Evolutionary conservation across 2,329 filamentous ascomycete genomes (phyloP), one percentile per base, ranked within the genome.

Genomic region (Penicillium sp.): DNA sequence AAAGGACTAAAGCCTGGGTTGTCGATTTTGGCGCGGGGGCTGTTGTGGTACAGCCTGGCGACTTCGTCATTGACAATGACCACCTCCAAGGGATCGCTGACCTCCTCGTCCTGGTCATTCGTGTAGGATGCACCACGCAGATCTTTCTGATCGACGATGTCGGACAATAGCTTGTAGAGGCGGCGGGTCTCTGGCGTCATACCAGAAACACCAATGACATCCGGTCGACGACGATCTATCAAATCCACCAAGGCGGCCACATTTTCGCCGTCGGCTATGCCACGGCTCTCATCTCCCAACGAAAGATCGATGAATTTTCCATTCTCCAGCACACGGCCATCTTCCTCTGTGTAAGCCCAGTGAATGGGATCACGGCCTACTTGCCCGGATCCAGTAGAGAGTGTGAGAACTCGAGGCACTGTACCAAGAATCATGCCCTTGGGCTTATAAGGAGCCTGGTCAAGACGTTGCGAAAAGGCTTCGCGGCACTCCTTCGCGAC

Each of bases 21-120:
- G 55, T 97, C 92, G 10, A 80, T 75, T 41, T 81, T 77, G 10
- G 88, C 91, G 35, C 91, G 83, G 12, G 85, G 81, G 66, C 90
- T 96, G 62, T 90, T 89, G 71, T 96, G 91, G 74, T 96, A 99
- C 3, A 97, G 80, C 37, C 93, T 84, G n/a, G 93, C 93, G 41
- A 96, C 90, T 72, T 99, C 93, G 62, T 99, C 93, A 61, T 97
- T 96, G 54, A 96, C 88, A 46, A 95, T 83, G 27, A 97, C 78
- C 9, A 97, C 87, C 51, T 97, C 92, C 27, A 99, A 77, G 10
- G 83, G 82, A 63, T 95, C 90, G 50, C 79, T 87, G 49, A 84
- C 80, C 55, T 87, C 86, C 53, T 90, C 85, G 48, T 83, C 83
- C 25, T 82, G 82, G n/a, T 92, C 87, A 56, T 95, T 88, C 43